Evolutionary conservation across 163 green algal genomes (phyloP), one percentile per base, ranked within the genome.

Genomic region (Coccomyxa subellipsoidea): DNA sequence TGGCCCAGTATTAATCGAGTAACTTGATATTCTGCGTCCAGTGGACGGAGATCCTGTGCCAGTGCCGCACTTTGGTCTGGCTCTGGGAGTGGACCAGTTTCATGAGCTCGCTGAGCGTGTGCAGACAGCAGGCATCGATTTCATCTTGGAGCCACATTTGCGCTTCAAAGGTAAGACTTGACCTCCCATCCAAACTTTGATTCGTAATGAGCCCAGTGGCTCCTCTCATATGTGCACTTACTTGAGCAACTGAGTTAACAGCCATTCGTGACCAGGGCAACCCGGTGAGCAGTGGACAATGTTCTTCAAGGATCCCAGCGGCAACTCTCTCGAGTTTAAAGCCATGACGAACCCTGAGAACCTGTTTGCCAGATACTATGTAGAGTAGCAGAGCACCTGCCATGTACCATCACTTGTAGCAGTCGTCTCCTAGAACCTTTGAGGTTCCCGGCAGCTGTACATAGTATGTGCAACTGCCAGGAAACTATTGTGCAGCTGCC

Each of bases 311-410:
- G 91, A 95, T 79, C 86, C 80, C 25, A 86, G 66, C 32, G 93
- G 93, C 21, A 98, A 97, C 82, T 84, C 90, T 0, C 86, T 97
- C 32, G 95, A 98, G 88, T 98, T 98, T 85, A 98, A 98, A 85
- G 92, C 93, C 10, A 96, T 98, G 92, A 94, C 88, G 0, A 91
- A 92, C 12, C 91, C 94, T 0, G 87, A 89, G 4, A 98, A 97
- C 80, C 87, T 98, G 2, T 98, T 98, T 85, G 91, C 92, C 0
- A 92, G 91, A 69, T 98, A 98, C 82, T 54, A 76, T 36, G 93
- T 97, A 0, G 85, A 88, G 8, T 59, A 59, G 5, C 4, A n/a
- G n/a, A n/a, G n/a, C n/a, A n/a, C n/a, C n/a, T n/a, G n/a, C n/a
- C n/a, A n/a, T n/a, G n/a, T n/a, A n/a, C n/a, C n/a, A n/a, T n/a